phyloP scores from a whole-genome alignment of 371 early-diverging fungal species.

The Apophysomyces sp. region DNA sequence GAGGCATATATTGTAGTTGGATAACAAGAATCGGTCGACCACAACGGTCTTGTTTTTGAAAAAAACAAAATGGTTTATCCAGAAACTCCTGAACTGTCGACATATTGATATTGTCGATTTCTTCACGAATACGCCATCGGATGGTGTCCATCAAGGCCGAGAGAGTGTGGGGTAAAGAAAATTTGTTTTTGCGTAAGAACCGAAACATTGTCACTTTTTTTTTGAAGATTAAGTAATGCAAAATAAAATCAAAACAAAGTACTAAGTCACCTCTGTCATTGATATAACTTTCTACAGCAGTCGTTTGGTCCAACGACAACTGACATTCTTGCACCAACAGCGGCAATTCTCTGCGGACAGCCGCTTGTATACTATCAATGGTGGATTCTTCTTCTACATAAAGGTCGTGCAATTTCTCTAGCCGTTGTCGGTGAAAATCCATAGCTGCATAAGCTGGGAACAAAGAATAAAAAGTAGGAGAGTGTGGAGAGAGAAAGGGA shows the following conservation, averaged over 20 bases:
- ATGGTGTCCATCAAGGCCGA: constrained; percentile 39
- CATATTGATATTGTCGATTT: constrained; percentile 21
- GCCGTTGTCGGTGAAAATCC: constrained; percentile 18
- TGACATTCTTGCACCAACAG: constrained; percentile 34
- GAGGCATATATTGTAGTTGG: constrained; percentile 32
- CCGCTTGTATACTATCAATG: constrained; percentile 37
- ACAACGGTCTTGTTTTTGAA: constrained; percentile 30
- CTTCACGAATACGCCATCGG: constrained; percentile 38
- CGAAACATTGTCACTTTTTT: constrained; percentile 50
- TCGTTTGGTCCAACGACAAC: constrained; percentile 20
- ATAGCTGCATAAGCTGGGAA: constrained; percentile 9
- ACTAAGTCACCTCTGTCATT: constrained; percentile 30
- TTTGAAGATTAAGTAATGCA: neutral
- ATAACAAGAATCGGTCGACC: constrained; percentile 37
- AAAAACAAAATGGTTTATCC: constrained; percentile 30
- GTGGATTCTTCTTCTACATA: constrained; percentile 20
- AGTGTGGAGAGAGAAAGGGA: neutral
- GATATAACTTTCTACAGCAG: constrained; percentile 32
- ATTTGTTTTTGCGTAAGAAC: constrained; percentile 35
- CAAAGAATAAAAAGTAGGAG: neutral
- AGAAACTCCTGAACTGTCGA: constrained; percentile 20
- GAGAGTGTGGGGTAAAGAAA: constrained; percentile 30
- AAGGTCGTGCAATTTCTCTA: constrained; percentile 19
- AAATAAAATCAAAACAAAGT: neutral
- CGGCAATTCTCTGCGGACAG: constrained; percentile 36